These are phyloP conservation scores for Serendipita indica DNA, from an alignment of 768 basidiomycete genomes.

Conservation along the genomic window DNA sequence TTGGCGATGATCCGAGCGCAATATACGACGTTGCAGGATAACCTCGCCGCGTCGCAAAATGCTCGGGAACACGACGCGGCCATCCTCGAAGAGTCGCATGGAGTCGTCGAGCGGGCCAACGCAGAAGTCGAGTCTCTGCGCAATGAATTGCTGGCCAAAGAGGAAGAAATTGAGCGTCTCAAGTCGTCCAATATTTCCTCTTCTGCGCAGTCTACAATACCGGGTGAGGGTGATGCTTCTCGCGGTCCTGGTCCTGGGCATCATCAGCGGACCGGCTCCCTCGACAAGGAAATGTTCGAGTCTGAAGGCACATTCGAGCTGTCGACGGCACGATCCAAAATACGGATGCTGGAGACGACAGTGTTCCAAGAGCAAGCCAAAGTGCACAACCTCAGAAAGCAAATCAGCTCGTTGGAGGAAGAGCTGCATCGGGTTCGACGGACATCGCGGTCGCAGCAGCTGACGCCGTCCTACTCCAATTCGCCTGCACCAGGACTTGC, in stretches of 20 bases:
- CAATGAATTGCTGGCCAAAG: conserved; percentile 42
- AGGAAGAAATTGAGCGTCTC: conserved; percentile 51
- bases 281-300: conserved; percentile 61
- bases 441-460: conserved; percentile 30
- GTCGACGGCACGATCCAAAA: conserved; percentile 63
- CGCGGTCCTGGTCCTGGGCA: background rate
- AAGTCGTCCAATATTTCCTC: conserved; percentile 26
- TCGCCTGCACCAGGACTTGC: conserved; percentile 28
- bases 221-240: no score
- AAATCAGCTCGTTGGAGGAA: conserved; percentile 48
- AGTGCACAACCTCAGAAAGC: conserved; percentile 53
- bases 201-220: conserved; percentile 29
- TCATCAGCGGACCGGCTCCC: conserved; percentile 11
- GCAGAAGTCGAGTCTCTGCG: conserved; percentile 60
- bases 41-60: conserved; percentile 35
- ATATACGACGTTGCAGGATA: conserved; percentile 28
- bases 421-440: conserved; percentile 39
- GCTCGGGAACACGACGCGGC: conserved; percentile 36
- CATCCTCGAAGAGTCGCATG: conserved; percentile 44
- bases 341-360: conserved; percentile 57
- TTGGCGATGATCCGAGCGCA: conserved; percentile 24
- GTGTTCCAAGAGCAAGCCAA: conserved; percentile 60
- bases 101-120: conserved; percentile 46
- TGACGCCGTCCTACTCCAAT: conserved; percentile 37
- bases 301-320: conserved; percentile 68